Base-by-base conservation (phyloP, 1,284 basidiomycete species). In the Microbotryum intermedium region DNA sequence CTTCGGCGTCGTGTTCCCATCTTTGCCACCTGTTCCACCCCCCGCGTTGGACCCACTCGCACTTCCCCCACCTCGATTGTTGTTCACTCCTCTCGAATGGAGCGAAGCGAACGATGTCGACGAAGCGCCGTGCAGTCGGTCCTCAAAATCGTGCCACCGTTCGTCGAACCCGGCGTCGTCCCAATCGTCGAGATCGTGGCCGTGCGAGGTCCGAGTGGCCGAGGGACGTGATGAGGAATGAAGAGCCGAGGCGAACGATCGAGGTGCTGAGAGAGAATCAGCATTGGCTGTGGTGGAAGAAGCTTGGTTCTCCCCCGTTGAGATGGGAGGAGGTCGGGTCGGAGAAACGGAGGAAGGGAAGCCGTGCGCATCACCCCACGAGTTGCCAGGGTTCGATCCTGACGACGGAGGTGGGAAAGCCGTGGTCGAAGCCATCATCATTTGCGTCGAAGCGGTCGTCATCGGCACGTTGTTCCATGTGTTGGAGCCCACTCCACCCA, bases 71-170 rank as follows among this genome's bases (percentile, higher is more conserved):
- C 23, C 50, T 26, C 50, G 28, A 26, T 29, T n/a, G n/a, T 21
- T 28, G 44, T 43, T 26, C 29, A n/a, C 44, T 25, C 57, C 11
- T 8, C 28, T 39, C 18, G 16, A 39, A 39, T 39, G 11, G 3
- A 18, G 34, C 34, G 34, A 39, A 39, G 13, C 11, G 4, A 39
- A 39, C 16, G 34, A 39, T 11, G 11, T 39, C 13, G 34, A 39
- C 9, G 34, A 39, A 39, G 34, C 50, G 16, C 45, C 44, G 6
- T 50, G n/a, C 20, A 53, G 18, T 23, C 26, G 26, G 21, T 67
- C 65, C 47, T 67, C 65, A 16, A 65, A 54, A 18, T 65, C 56
- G 51, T 48, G 45, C 65, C 65, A 67, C 9, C 57, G 56, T 21
- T 66, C 58, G 11, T 67, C 65, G 21, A 59, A 59, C 9, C 59